These are phyloP conservation scores for Gliomastix tumulicola DNA, from an alignment of 2,329 filamentous ascomycete genomes.

Conservation along the genomic window DNA sequence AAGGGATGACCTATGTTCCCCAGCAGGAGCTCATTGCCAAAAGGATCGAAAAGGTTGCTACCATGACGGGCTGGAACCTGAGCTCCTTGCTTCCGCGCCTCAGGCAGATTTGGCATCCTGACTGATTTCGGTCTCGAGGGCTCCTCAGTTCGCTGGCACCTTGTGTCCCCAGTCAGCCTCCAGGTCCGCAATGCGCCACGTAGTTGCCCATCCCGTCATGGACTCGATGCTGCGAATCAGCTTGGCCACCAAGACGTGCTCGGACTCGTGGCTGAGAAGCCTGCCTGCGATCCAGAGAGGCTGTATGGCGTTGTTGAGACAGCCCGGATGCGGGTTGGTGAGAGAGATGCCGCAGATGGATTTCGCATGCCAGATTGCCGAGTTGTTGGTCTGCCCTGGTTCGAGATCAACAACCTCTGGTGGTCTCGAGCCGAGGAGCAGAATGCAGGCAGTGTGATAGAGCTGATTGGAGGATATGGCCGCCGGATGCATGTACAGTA, in stretches of 20 bases:
- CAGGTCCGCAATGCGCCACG: conserved; percentile 45
- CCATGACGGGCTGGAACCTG: conserved; percentile 33
- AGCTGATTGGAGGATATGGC: conserved; percentile 51
- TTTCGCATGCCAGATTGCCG: conserved; percentile 46
- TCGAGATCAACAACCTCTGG: conserved; percentile 3
- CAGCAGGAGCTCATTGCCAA: conserved; percentile 35
- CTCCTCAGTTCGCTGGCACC: conserved; percentile 10
- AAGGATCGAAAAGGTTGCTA: conserved; percentile 26
- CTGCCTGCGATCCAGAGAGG: conserved; percentile 49
- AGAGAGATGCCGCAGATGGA: conserved; percentile 49
- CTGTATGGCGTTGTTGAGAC: conserved; percentile 50
- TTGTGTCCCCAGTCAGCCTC: conserved; percentile 33
- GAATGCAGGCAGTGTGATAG: conserved; percentile 47
- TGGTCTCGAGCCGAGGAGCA: conserved; percentile 33
- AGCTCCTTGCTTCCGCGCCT: conserved; percentile 14
- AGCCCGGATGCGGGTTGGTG: conserved; percentile 47
- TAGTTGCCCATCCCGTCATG: conserved; percentile 44
- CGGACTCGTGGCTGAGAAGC: conserved; percentile 41
- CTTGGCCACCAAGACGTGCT: conserved; percentile 29
- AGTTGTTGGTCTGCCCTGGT: conserved; percentile 14
- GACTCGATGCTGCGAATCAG: conserved; percentile 42
- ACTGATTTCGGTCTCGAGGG: conserved; percentile 5
- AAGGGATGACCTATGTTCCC: conserved; percentile 37
- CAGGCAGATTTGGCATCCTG: conserved; percentile 17
- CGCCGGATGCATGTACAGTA: conserved; percentile 45